Evolutionary conservation across 352 stramenopile genomes (phyloP).

Genomic region (Plasmopara viticola): DNA sequence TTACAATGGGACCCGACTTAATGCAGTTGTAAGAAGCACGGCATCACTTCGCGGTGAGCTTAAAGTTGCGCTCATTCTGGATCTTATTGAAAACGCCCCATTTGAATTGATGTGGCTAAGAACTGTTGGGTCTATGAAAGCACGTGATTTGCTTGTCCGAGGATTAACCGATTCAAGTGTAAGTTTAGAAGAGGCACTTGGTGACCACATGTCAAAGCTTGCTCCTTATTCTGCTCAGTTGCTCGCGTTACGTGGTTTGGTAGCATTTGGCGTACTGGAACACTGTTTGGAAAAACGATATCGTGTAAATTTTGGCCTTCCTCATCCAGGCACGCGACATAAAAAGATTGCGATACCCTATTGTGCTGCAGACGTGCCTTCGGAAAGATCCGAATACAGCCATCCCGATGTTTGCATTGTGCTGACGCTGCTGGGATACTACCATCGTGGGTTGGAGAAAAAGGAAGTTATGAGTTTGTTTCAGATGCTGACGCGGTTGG

Average conservation of each 20-base stretch:
- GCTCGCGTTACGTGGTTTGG: constrained; percentile 69
- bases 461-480: constrained; percentile 52
- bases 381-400: constrained; percentile 80
- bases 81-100: constrained; percentile 50
- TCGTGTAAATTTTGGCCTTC: constrained; percentile 77
- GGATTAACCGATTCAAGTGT: constrained; percentile 30
- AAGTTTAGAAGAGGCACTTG: constrained; percentile 19
- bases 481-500: constrained; percentile 47
- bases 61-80: constrained; percentile 39
- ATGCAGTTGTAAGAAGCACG: constrained; percentile 15
- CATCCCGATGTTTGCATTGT: constrained; percentile 82
- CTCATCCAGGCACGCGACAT: constrained; percentile 22
- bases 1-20: constrained; percentile 44
- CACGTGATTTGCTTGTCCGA: constrained; percentile 22
- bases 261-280: constrained; percentile 73
- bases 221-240: constrained; percentile 29
- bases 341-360: constrained; percentile 88
- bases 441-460: constrained; percentile 57
- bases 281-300: constrained; percentile 83
- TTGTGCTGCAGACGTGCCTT: constrained; percentile 72
- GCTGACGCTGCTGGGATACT: constrained; percentile 83
- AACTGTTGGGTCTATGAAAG: constrained; percentile 13
- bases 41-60: constrained; percentile 17
- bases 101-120: constrained; percentile 66
- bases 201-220: constrained; percentile 10